Evolutionary conservation across 768 basidiomycete genomes (phyloP).

Genomic region (Coprinopsis marcescibilis): DNA sequence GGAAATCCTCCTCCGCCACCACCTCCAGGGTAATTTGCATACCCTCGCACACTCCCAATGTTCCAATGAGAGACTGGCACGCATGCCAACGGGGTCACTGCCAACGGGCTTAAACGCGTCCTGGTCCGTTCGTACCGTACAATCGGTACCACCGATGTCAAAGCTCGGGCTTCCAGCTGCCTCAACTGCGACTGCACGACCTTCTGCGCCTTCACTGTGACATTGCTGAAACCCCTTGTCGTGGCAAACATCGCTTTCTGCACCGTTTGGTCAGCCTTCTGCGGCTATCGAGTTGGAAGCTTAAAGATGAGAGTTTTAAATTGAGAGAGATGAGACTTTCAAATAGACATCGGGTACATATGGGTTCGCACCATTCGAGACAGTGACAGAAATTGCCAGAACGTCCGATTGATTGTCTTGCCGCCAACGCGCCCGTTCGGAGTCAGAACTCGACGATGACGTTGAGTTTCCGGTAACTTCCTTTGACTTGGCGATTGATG

Average conservation of each 20-base stretch:
- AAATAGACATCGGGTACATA: too few species aligned
- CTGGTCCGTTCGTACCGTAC: conserved; percentile 18
- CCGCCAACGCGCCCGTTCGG: too few species aligned
- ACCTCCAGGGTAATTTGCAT: neutral
- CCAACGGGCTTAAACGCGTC: conserved; percentile 18
- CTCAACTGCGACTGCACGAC: neutral
- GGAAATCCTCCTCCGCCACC: conserved; percentile 46
- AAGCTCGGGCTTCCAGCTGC: neutral
- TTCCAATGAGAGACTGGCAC: too few species aligned
- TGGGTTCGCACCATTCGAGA: too few species aligned
- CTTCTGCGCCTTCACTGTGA: neutral
- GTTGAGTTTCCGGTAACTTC: too few species aligned
- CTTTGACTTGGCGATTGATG: too few species aligned
- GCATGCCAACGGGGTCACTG: conserved; percentile 22
- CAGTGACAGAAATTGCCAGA: too few species aligned
- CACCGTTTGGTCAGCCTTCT: too few species aligned
- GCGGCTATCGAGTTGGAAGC: neutral
- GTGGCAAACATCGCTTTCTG: neutral
- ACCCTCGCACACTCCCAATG: neutral
- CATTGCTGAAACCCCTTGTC: neutral
- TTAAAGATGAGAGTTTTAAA: too few species aligned
- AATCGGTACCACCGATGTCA: neutral
- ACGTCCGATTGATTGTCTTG: too few species aligned
- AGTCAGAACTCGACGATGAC: too few species aligned
- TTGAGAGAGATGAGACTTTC: too few species aligned